These are phyloP conservation scores for Calocera viscosa DNA, from an alignment of 768 basidiomycete genomes.

Conservation along the genomic window DNA sequence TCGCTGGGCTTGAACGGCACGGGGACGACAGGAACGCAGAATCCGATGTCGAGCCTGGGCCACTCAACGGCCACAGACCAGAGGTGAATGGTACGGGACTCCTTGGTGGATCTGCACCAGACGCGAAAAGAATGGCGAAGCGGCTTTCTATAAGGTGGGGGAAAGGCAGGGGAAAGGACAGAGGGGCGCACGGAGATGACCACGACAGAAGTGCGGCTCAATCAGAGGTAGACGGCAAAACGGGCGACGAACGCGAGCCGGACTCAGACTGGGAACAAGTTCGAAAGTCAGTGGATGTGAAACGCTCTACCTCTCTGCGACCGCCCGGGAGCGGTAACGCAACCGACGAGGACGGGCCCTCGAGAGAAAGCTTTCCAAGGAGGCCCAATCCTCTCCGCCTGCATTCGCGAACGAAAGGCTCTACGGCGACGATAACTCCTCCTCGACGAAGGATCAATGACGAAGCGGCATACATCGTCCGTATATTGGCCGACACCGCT, in stretches of 20 bases:
- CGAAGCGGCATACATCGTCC: background rate
- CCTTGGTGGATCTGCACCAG: background rate
- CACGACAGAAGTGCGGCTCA: background rate
- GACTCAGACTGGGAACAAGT: slow-evolving; percentile 6
- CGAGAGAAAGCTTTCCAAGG: background rate
- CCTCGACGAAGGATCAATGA: background rate
- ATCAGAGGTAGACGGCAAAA: background rate
- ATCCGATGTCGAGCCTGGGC: background rate
- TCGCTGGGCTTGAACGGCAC: background rate
- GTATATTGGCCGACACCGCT: background rate
- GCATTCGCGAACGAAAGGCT: background rate
- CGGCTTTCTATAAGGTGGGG: background rate
- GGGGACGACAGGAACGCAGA: background rate
- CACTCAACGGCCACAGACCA: background rate
- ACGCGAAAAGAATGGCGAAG: background rate
- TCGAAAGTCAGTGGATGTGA: background rate
- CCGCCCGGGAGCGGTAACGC: background rate
- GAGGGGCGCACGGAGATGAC: background rate
- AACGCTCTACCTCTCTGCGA: background rate
- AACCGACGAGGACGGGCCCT: background rate
- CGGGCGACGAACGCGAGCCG: background rate
- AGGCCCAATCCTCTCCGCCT: background rate
- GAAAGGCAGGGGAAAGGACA: background rate
- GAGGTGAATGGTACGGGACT: background rate
- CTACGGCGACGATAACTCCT: background rate